phyloP scores from a whole-genome alignment of 257 asterid genomes.

The Capsicum baccatum region DNA sequence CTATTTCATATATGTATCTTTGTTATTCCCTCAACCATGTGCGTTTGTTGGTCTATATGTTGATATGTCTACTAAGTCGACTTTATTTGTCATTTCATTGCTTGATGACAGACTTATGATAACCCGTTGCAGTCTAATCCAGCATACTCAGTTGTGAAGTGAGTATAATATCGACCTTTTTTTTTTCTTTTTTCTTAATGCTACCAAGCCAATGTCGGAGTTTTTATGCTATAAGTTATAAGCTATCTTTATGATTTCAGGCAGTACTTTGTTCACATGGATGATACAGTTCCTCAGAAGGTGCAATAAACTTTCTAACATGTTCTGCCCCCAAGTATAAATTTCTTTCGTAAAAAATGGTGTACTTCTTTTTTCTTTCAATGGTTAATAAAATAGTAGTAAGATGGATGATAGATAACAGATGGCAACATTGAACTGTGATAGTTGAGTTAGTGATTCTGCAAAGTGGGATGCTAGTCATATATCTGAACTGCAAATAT shows the following conservation, averaged over 20 bases:
- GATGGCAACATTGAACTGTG: not conserved
- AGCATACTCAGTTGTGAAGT: slow-evolving; percentile 65
- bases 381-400: not conserved
- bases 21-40: not conserved
- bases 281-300: slow-evolving; percentile 61
- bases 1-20: not conserved
- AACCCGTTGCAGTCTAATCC: slow-evolving; percentile 56
- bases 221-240: slow-evolving; percentile 1
- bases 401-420: not conserved
- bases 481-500: not conserved
- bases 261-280: slow-evolving; percentile 61
- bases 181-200: slow-evolving; percentile 13
- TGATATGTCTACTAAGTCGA: not conserved
- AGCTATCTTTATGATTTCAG: slow-evolving; percentile 40
- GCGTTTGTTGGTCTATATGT: not conserved
- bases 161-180: slow-evolving; percentile 31
- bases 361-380: not conserved
- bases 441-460: not conserved
- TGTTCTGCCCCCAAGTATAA: slow-evolving; percentile 23
- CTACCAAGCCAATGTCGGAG: not conserved
- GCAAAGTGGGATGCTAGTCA: not conserved
- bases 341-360: not conserved
- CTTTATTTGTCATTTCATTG: not conserved
- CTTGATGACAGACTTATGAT: slow-evolving; percentile 46
- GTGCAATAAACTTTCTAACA: slow-evolving; percentile 35